Percentiles rank a stretch among this genome's conserved stretches.
Conservation (phyloP, 2,329 filamentous ascomycete genomes). For the Colletotrichum nymphaeae region DNA sequence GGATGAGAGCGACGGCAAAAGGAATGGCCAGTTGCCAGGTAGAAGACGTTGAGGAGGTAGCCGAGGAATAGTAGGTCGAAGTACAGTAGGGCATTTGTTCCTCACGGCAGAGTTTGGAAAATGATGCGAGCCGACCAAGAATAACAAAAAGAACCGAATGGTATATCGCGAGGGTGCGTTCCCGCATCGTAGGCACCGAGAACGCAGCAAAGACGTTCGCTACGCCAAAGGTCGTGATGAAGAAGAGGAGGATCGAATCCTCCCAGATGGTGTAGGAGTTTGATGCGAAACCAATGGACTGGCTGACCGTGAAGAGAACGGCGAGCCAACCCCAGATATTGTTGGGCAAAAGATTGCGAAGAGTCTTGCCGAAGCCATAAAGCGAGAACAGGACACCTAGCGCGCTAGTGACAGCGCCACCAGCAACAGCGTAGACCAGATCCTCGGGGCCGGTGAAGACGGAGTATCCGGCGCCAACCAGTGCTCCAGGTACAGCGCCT, state of each 20-base stretch:
- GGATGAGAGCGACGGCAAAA: conserved; percentile 74
- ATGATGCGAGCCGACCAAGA: conserved; percentile 82
- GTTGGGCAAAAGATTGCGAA: conserved; percentile 71
- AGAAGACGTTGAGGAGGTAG: conserved; percentile 91
- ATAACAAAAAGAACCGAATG: conserved; percentile 87
- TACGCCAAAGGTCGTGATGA: conserved; percentile 87
- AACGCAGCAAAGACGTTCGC: conserved; percentile 81
- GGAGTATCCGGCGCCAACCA: conserved; percentile 45
- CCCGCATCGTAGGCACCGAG: conserved; percentile 72
- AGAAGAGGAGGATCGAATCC: conserved; percentile 92
- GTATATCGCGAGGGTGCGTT: conserved; percentile 82
- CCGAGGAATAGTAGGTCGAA: conserved; percentile 95
- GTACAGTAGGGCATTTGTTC: conserved; percentile 98
- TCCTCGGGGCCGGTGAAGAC: conserved; percentile 51
- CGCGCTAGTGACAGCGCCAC: conserved; percentile 58
- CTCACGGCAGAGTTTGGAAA: conserved; percentile 93
- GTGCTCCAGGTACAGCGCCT: conserved; percentile 48
- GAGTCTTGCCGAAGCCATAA: conserved; percentile 54
- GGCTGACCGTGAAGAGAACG: conserved; percentile 82
- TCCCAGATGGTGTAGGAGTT: conserved; percentile 99
- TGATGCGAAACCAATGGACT: conserved; percentile 93
- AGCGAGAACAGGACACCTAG: conserved; percentile 54
- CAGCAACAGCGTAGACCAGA: conserved; percentile 44
- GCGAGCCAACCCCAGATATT: conserved; percentile 91
- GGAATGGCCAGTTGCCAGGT: conserved; percentile 89